Conservation (phyloP, 78 protist species). For the Dictyostelium discoideum region DNA sequence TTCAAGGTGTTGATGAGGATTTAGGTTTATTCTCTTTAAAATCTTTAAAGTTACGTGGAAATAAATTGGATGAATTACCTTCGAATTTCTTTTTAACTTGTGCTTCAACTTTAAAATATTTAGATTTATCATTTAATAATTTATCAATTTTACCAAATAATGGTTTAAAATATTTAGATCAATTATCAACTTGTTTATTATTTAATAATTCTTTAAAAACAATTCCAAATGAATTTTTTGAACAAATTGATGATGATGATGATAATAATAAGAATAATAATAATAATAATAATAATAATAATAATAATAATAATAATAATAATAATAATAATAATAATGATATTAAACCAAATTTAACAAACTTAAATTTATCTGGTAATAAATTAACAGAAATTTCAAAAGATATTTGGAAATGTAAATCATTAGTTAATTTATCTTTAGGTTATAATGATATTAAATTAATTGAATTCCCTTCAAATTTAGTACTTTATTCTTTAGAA, state of each 20-base stretch:
- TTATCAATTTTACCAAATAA: not conserved
- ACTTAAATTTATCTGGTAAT: slow-evolving; percentile 51
- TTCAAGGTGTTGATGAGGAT: not conserved
- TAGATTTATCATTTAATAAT: slow-evolving; percentile 47
- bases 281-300: too few relatives aligned
- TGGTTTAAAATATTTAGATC: not conserved
- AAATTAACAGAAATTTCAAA: not conserved
- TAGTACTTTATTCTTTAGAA: slow-evolving; percentile 26
- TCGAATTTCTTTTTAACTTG: not conserved
- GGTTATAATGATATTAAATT: slow-evolving; percentile 36
- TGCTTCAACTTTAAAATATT: not conserved
- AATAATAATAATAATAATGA: not conserved
- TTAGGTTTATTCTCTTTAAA: slow-evolving; percentile 22
- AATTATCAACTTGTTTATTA: slow-evolving; percentile 11
- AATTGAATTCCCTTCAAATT: slow-evolving; percentile 4
- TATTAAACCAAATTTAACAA: slow-evolving; percentile 19
- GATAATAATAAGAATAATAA: not conserved
- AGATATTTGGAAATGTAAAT: slow-evolving; percentile 29
- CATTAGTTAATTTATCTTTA: slow-evolving; percentile 4
- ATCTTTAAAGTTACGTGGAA: slow-evolving; percentile 16
- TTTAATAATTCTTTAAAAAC: slow-evolving; percentile 14
- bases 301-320: too few relatives aligned
- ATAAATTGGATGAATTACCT: not conserved
- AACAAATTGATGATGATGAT: not conserved
- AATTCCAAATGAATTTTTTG: slow-evolving; percentile 15